Percentiles rank a stretch among this genome's conserved stretches.
phyloP scores from a whole-genome alignment of 2,329 filamentous ascomycete genomes.

The Tolypocladium ovalisporum region DNA sequence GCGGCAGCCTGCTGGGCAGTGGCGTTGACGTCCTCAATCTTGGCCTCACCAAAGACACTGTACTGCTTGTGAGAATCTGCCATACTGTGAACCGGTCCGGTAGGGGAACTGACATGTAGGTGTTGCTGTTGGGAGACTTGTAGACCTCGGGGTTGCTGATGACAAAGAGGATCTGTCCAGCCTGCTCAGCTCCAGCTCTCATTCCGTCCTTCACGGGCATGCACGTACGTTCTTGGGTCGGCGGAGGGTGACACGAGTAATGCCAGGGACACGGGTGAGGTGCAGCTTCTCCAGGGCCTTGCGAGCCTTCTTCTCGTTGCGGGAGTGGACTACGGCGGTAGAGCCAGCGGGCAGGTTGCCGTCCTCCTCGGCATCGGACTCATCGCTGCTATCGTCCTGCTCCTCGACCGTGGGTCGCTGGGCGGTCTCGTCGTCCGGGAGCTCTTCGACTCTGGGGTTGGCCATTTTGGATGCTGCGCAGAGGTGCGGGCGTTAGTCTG shows the following conservation, averaged over 20 bases:
- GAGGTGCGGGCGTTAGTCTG: slow-evolving; percentile 2
- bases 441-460: slow-evolving; percentile 95
- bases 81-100: neutral
- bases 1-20: slow-evolving; percentile 83
- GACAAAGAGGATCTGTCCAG: slow-evolving; percentile 83
- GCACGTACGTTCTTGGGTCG: slow-evolving; percentile 94
- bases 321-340: slow-evolving; percentile 85
- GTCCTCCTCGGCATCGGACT: slow-evolving; percentile 76
- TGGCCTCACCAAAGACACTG: slow-evolving; percentile 98
- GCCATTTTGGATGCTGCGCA: slow-evolving; percentile 57
- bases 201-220: slow-evolving; percentile 1
- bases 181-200: slow-evolving; percentile 9
- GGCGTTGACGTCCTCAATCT: slow-evolving; percentile 99
- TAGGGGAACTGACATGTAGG: slow-evolving; percentile 78
- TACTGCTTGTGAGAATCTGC: slow-evolving; percentile 1
- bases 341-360: slow-evolving; percentile 71
- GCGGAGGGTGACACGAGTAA: slow-evolving; percentile 95
- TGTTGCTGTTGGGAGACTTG: slow-evolving; percentile 98
- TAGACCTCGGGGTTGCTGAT: slow-evolving; percentile 99
- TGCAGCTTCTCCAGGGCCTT: slow-evolving; percentile 99
- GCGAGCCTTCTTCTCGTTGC: slow-evolving; percentile 99
- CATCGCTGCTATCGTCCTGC: slow-evolving; percentile 61
- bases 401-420: slow-evolving; percentile 72
- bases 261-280: slow-evolving; percentile 89
- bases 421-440: slow-evolving; percentile 72